phyloP scores from a whole-genome alignment of 139 green algal genomes.

The Tetratostichococcus sp. region DNA sequence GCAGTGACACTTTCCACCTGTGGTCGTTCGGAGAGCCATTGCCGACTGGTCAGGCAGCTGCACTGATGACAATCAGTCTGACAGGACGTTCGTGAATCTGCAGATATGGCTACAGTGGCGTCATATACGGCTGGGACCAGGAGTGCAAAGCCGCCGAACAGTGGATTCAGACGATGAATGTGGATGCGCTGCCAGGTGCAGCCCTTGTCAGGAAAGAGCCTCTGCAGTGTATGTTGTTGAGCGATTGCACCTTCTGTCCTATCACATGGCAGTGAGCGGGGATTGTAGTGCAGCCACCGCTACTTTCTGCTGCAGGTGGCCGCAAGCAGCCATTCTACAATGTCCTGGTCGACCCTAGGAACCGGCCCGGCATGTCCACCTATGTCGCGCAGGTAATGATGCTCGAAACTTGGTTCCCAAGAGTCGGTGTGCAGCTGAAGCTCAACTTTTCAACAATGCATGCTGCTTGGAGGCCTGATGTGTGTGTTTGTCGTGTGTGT shows the following conservation, averaged over 20 bases:
- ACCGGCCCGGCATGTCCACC: conserved; percentile 29
- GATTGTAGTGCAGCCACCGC: too few species aligned
- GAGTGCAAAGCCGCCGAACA: conserved; percentile 37
- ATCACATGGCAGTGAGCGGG: too few species aligned
- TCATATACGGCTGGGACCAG: conserved; percentile 59
- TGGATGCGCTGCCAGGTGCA: conserved; percentile 29
- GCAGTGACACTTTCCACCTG: too few species aligned
- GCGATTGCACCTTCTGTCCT: too few species aligned
- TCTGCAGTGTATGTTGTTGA: too few species aligned
- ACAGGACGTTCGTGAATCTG: too few species aligned
- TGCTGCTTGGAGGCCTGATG: neutral
- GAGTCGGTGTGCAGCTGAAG: too few species aligned
- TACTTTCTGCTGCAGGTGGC: conserved; percentile 28
- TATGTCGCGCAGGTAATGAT: conserved; percentile 52
- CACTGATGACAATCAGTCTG: too few species aligned
- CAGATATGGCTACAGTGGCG: conserved; percentile 43
- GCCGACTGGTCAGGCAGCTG: too few species aligned
- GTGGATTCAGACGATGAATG: conserved; percentile 50
- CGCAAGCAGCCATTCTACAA: conserved; percentile 52
- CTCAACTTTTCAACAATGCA: too few species aligned
- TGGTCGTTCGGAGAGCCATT: too few species aligned
- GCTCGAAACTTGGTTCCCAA: too few species aligned
- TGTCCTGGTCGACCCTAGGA: conserved; percentile 36
- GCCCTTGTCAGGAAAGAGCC: neutral
- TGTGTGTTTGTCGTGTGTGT: neutral